Conservation (phyloP, 164 flowering plant genomes). For the Berberis thunbergii region DNA sequence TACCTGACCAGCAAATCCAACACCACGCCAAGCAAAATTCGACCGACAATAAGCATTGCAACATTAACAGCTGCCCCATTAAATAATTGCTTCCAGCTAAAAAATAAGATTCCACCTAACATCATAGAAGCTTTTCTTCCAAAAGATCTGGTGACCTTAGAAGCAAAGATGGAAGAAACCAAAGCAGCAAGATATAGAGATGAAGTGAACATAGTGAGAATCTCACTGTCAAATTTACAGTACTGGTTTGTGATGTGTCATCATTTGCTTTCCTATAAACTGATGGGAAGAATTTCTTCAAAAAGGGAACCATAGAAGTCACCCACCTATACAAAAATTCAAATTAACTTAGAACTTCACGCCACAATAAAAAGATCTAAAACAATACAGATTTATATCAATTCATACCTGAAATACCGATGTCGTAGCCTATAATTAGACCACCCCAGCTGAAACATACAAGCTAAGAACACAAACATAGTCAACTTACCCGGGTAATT, state of each 20-base stretch:
- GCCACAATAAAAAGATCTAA: background rate
- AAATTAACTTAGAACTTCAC: background rate
- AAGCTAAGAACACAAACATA: slow-evolving; percentile 3
- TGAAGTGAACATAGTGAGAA: slow-evolving; percentile 23
- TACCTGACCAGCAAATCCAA: slow-evolving; percentile 34
- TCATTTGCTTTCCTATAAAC: slow-evolving; percentile 13
- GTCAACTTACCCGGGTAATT: slow-evolving; percentile 13
- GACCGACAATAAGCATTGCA: slow-evolving; percentile 27
- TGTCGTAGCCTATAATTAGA: slow-evolving; percentile 14
- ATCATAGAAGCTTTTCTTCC: slow-evolving; percentile 26
- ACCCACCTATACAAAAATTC: slow-evolving; percentile 21
- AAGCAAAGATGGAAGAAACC: slow-evolving; percentile 22
- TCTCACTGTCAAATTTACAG: slow-evolving; percentile 20
- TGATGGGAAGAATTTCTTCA: slow-evolving; percentile 21
- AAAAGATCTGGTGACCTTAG: slow-evolving; percentile 16
- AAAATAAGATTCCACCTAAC: slow-evolving; percentile 17
- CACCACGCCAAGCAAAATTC: slow-evolving; percentile 28
- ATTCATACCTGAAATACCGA: slow-evolving; percentile 12
- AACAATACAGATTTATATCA: background rate
- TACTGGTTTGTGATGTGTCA: slow-evolving; percentile 18
- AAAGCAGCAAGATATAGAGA: slow-evolving; percentile 27
- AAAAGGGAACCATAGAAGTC: slow-evolving; percentile 25
- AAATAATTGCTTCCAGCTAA: slow-evolving; percentile 16
- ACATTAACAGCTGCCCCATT: slow-evolving; percentile 15
- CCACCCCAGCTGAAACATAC: slow-evolving; percentile 12